A percentile compares a stretch with the other conserved stretches of the same genome.
Evolutionary conservation across 2,329 filamentous ascomycete genomes (phyloP).

Genomic region (Exophiala oligosperma): DNA sequence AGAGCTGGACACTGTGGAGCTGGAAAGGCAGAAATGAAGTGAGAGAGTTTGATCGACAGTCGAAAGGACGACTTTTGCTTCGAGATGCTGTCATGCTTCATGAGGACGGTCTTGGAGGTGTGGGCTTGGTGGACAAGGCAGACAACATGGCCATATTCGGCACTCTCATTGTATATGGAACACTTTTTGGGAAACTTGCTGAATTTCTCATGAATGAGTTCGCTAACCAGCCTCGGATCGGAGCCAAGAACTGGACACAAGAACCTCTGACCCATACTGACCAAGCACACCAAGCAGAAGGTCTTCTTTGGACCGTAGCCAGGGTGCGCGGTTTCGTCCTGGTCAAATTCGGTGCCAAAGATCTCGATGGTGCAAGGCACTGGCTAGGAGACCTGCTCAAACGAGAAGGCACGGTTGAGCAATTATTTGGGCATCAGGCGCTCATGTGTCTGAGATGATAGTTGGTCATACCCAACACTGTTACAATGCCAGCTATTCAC

Average conservation of each 20-base stretch:
- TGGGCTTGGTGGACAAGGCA: conserved; percentile 36
- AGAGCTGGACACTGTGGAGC: conserved; percentile 78
- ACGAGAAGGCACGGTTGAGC: conserved; percentile 69
- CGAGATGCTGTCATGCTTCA: conserved; percentile 81
- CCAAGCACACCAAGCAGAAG: conserved; percentile 57
- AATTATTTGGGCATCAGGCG: conserved; percentile 76
- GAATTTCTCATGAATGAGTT: conserved; percentile 81
- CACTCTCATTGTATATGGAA: conserved; percentile 79
- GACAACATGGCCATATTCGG: conserved; percentile 67
- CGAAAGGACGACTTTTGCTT: conserved; percentile 65
- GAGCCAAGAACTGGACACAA: conserved; percentile 70
- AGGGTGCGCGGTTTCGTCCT: conserved; percentile 79
- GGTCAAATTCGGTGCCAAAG: conserved; percentile 83
- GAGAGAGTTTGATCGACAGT: conserved; percentile 51
- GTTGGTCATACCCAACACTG: neutral
- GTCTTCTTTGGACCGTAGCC: conserved; percentile 79
- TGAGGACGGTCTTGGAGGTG: conserved; percentile 46
- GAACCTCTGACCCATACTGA: conserved; percentile 24
- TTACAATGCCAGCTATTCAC: neutral
- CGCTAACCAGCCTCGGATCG: conserved; percentile 73
- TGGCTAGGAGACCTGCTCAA: conserved; percentile 78
- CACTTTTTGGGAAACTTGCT: conserved; percentile 64
- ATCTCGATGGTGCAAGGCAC: conserved; percentile 74
- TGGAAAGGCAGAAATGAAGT: conserved; percentile 89
- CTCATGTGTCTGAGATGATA: conserved; percentile 69